These are phyloP conservation scores for Phytophthora boehmeriae DNA, from an alignment of 352 stramenopile species.

Conservation along the genomic window DNA sequence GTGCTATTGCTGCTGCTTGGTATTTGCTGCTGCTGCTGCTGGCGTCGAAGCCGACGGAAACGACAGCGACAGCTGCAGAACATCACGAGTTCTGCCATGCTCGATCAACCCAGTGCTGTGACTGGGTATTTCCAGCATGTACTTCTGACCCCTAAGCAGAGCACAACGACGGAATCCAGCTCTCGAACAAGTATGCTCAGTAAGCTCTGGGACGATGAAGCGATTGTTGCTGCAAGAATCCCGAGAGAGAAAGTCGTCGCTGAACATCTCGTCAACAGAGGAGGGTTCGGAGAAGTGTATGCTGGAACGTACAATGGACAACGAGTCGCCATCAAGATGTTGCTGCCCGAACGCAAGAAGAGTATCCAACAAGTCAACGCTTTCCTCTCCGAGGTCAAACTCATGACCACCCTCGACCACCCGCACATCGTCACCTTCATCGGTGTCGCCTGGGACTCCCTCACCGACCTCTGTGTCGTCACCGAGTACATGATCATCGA, in stretches of 20 bases:
- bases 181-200: slow-evolving; percentile 1
- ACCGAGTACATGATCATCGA: slow-evolving; percentile 41
- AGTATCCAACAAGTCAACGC: slow-evolving; percentile 13
- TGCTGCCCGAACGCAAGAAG: slow-evolving; percentile 6
- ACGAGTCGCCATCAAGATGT: slow-evolving; percentile 13
- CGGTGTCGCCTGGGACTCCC: slow-evolving; percentile 33
- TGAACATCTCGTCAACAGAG: slow-evolving; percentile 6
- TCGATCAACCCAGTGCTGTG: slow-evolving; percentile 6
- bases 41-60: slow-evolving; percentile 11
- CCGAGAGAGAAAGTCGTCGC: slow-evolving; percentile 11
- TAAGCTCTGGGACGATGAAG: slow-evolving; percentile 24
- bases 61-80: slow-evolving; percentile 10
- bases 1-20: slow-evolving; percentile 17
- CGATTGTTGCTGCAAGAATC: slow-evolving; percentile 17
- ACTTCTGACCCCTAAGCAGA: slow-evolving; percentile 7
- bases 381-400: slow-evolving; percentile 10
- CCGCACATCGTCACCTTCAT: slow-evolving; percentile 34
- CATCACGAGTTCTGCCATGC: slow-evolving; percentile 6
- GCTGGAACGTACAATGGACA: slow-evolving; percentile 10
- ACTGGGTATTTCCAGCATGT: not conserved
- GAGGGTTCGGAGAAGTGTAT: slow-evolving; percentile 14
- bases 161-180: slow-evolving; percentile 15
- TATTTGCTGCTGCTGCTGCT: slow-evolving; percentile 12
- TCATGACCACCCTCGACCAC: slow-evolving; percentile 22
- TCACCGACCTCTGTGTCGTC: slow-evolving; percentile 24